These are phyloP conservation scores for Podospora appendiculata DNA, from an alignment of 495 filamentous ascomycete species.

Conservation along the genomic window DNA sequence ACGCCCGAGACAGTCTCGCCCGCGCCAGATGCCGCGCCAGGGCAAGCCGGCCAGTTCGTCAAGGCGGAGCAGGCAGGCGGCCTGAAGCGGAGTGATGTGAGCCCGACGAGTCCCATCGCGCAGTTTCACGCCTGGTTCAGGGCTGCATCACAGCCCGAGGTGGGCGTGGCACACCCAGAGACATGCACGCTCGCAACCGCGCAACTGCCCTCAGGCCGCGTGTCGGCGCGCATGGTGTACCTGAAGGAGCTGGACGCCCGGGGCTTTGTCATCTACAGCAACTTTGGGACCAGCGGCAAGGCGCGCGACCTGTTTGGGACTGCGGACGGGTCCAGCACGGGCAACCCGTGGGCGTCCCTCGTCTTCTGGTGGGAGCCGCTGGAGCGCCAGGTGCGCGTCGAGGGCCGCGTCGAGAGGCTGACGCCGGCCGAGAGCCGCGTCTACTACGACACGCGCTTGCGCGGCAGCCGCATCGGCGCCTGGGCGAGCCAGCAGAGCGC, in stretches of 20 bases:
- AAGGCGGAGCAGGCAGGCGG: conserved; percentile 31
- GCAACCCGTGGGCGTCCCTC: conserved; percentile 60
- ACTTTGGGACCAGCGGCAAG: conserved; percentile 75
- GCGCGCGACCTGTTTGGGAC: conserved; percentile 48
- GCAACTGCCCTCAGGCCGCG: conserved; percentile 71
- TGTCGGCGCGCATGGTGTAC: conserved; percentile 82
- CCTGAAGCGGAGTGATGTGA: conserved; percentile 46
- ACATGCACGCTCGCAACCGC: conserved; percentile 76
- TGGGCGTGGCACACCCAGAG: conserved; percentile 63
- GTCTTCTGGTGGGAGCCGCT: conserved; percentile 71
- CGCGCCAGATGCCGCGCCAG: conserved; percentile 15
- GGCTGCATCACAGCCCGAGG: conserved; percentile 47
- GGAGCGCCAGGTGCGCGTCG: conserved; percentile 81
- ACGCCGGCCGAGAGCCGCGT: conserved; percentile 67
- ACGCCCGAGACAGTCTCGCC: conserved; percentile 5
- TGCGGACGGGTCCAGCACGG: conserved; percentile 19
- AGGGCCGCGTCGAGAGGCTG: conserved; percentile 64
- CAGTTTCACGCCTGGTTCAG: conserved; percentile 89
- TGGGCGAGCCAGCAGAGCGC: conserved; percentile 89
- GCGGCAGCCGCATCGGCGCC: conserved; percentile 78
- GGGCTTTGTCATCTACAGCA: conserved; percentile 90
- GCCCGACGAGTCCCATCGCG: conserved; percentile 50
- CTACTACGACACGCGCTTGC: conserved; percentile 76
- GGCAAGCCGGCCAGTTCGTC: conserved; percentile 57
- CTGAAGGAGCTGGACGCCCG: conserved; percentile 73